Evolutionary conservation across 2,329 filamentous ascomycete genomes (phyloP).

Genomic region (Xylariales sp.): DNA sequence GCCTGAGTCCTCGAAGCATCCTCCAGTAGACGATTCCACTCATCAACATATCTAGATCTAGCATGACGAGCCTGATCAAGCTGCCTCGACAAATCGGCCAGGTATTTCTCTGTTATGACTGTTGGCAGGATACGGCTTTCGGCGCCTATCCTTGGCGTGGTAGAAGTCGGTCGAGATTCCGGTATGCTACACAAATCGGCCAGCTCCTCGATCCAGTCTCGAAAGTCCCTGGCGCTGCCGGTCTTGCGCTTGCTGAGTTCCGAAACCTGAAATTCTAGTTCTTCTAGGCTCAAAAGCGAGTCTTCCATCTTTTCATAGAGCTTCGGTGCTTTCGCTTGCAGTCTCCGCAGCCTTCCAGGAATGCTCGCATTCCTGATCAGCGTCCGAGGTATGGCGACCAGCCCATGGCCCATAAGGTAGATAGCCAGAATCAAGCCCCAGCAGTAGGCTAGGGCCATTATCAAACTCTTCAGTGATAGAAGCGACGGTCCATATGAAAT

Average conservation of each 20-base stretch:
- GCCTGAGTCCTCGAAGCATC: constrained; percentile 71
- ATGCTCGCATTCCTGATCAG: constrained; percentile 77
- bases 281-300: constrained; percentile 71
- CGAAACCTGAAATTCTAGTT: constrained; percentile 73
- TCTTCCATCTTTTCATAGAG: constrained; percentile 86
- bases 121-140: constrained; percentile 57
- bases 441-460: constrained; percentile 93
- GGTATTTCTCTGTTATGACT: constrained; percentile 87
- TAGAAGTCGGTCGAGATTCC: constrained; percentile 49
- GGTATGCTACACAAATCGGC: constrained; percentile 69
- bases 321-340: constrained; percentile 75
- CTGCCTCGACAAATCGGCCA: constrained; percentile 82
- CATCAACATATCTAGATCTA: constrained; percentile 73
- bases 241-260: constrained; percentile 78
- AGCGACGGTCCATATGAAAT: constrained; percentile 70
- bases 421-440: constrained; percentile 91
- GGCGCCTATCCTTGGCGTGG: constrained; percentile 36
- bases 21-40: constrained; percentile 77
- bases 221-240: constrained; percentile 68
- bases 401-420: constrained; percentile 94
- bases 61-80: constrained; percentile 79
- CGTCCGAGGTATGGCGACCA: constrained; percentile 82
- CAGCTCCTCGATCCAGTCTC: constrained; percentile 95
- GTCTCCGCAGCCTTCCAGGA: constrained; percentile 64
- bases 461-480: constrained; percentile 70